Conservation (phyloP, 108 stramenopile species). For the Cyclotella cryptica region DNA sequence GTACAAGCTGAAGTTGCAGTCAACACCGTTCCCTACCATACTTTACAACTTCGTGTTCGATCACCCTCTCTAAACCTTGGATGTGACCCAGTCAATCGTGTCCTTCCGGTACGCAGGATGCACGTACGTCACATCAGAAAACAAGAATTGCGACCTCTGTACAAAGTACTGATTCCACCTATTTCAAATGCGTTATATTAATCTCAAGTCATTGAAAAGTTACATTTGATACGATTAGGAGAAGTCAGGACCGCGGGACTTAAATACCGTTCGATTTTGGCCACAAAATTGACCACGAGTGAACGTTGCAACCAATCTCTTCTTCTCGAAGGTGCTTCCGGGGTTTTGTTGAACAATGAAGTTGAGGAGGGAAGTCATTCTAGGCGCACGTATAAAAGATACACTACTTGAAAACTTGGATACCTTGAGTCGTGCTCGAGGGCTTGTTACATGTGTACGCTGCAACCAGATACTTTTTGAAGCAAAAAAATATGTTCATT, state of each 20-base stretch:
- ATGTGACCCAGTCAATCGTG: constrained; percentile 1
- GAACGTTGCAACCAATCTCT: constrained; percentile 1
- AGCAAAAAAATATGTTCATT: too few relatives aligned
- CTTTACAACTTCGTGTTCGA: not conserved
- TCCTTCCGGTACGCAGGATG: not conserved
- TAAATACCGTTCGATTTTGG: not conserved
- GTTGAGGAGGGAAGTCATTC: too few relatives aligned
- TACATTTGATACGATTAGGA: not conserved
- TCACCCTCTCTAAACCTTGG: not conserved
- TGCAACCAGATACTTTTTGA: too few relatives aligned
- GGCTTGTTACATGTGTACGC: too few relatives aligned
- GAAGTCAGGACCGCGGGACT: not conserved
- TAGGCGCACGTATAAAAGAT: too few relatives aligned
- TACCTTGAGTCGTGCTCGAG: too few relatives aligned
- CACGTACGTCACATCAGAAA: not conserved
- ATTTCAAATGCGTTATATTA: not conserved
- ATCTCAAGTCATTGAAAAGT: not conserved
- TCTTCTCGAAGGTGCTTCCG: constrained; percentile 1
- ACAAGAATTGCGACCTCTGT: not conserved
- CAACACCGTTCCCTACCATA: not conserved
- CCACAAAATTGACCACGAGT: constrained; percentile 1
- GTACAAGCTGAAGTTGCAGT: not conserved
- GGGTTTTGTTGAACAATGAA: not conserved
- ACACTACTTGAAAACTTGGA: too few relatives aligned
- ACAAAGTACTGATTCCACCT: not conserved